These are phyloP conservation scores for Atalantia buxifolia DNA, from an alignment of 345 rosid genomes.

Conservation along the genomic window DNA sequence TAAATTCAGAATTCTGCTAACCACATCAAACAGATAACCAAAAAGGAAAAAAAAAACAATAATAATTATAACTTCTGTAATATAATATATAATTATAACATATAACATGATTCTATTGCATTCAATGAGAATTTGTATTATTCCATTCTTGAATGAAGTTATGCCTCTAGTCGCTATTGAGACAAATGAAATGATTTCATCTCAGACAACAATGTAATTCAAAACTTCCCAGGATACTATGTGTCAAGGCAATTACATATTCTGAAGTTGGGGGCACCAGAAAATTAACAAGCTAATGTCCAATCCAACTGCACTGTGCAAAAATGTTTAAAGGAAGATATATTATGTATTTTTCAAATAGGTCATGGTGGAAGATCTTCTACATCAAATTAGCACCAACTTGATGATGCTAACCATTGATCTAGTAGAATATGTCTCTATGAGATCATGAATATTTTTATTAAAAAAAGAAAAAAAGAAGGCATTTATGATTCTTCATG, in stretches of 20 bases:
- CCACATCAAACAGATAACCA: background rate
- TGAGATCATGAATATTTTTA: background rate
- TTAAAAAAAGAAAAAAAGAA: no score
- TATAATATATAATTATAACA: no score
- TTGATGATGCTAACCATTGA: background rate
- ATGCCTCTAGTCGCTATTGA: background rate
- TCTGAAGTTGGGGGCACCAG: background rate
- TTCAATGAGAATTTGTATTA: background rate
- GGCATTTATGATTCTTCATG: background rate
- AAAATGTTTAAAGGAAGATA: background rate
- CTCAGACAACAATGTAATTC: background rate
- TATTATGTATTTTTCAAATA: background rate
- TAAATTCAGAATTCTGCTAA: conserved; percentile 1
- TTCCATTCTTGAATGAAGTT: background rate
- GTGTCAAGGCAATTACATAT: background rate
- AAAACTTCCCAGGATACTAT: background rate
- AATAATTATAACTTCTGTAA: background rate
- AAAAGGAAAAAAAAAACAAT: background rate
- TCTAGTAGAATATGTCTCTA: background rate
- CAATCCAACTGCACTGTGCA: background rate
- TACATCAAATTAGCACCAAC: background rate
- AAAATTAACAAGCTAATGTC: background rate
- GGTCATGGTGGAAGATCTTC: background rate
- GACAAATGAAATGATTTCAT: background rate
- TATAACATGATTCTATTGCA: background rate